Evolutionary conservation across 495 filamentous ascomycete genomes (phyloP).

Genomic region (Jackrogersella multiformis): DNA sequence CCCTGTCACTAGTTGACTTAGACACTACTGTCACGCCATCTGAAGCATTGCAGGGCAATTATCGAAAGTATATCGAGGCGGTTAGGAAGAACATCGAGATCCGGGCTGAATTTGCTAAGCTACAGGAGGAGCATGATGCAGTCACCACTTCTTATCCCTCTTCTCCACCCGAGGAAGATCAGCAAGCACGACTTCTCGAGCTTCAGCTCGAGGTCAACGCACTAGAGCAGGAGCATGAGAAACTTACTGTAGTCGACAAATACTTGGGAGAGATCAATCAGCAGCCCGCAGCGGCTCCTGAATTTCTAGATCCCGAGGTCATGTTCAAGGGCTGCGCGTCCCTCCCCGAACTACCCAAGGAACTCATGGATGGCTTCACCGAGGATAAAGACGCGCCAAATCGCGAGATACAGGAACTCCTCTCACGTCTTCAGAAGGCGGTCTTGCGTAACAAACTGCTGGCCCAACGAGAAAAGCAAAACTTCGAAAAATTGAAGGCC

Average conservation of each 20-base stretch:
- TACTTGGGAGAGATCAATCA: conserved; percentile 58
- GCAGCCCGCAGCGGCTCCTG: conserved; percentile 62
- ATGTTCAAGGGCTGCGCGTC: conserved; percentile 54
- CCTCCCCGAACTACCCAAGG: conserved; percentile 59
- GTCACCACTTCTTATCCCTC: conserved; percentile 23
- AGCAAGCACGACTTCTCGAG: conserved; percentile 50
- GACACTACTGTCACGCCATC: conserved; percentile 33
- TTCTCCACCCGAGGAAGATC: conserved; percentile 27
- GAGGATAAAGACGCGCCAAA: conserved; percentile 45
- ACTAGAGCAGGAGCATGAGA: conserved; percentile 64
- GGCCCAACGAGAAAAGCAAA: conserved; percentile 68
- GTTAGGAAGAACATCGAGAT: conserved; percentile 67
- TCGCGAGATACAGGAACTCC: conserved; percentile 57
- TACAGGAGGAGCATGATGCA: conserved; percentile 44
- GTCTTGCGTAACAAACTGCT: conserved; percentile 70
- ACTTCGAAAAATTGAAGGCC: conserved; percentile 66
- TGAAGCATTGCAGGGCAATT: conserved; percentile 44
- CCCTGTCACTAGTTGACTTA: conserved; percentile 52
- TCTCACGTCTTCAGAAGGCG: conserved; percentile 70
- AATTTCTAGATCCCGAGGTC: conserved; percentile 57
- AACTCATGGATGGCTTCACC: conserved; percentile 55
- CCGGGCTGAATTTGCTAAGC: conserved; percentile 55
- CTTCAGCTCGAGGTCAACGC: conserved; percentile 59
- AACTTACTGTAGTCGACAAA: conserved; percentile 58
- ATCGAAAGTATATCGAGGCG: conserved; percentile 65